Conservation (phyloP, 163 green algal genomes). For the Scenedesmus sp. region DNA sequence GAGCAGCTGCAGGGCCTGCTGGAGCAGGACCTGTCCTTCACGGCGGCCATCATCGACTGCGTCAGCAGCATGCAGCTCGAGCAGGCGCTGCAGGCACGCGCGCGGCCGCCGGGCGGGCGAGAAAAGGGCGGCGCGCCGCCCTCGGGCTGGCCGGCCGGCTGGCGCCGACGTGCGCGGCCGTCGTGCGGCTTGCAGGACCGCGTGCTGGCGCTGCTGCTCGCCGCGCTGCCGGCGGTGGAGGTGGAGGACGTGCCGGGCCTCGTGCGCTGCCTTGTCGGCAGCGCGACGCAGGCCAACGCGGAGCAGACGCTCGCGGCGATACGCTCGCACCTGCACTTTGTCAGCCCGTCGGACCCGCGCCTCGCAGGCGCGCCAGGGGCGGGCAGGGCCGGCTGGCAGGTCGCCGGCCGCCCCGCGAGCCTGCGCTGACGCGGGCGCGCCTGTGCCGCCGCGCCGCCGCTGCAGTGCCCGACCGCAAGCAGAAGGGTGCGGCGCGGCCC, state of each 20-base stretch:
- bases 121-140: too few relatives aligned
- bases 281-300: conserved; percentile 13
- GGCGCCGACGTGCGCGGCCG: too few relatives aligned
- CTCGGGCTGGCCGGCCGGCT: too few relatives aligned
- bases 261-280: conserved; percentile 43
- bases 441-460: not conserved
- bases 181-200: conserved; percentile 8
- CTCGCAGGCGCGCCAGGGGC: conserved; percentile 25
- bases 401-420: conserved; percentile 1
- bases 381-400: too few relatives aligned
- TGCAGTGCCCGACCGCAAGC: conserved; percentile 31
- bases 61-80: conserved; percentile 52
- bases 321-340: conserved; percentile 40
- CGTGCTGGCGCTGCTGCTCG: conserved; percentile 15
- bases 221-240: conserved; percentile 44
- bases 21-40: conserved; percentile 46
- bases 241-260: conserved; percentile 54
- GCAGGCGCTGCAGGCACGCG: conserved; percentile 42
- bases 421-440: conserved; percentile 15
- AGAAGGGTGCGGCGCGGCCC: conserved; percentile 6
- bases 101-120: too few relatives aligned
- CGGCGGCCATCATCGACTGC: conserved; percentile 47
- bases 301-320: conserved; percentile 33
- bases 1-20: conserved; percentile 40
- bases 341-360: conserved; percentile 46